A percentile compares a stretch with the other conserved stretches of the same genome.
phyloP scores from a whole-genome alignment of 2,329 filamentous ascomycete species.

The Teratosphaeria viscida region DNA sequence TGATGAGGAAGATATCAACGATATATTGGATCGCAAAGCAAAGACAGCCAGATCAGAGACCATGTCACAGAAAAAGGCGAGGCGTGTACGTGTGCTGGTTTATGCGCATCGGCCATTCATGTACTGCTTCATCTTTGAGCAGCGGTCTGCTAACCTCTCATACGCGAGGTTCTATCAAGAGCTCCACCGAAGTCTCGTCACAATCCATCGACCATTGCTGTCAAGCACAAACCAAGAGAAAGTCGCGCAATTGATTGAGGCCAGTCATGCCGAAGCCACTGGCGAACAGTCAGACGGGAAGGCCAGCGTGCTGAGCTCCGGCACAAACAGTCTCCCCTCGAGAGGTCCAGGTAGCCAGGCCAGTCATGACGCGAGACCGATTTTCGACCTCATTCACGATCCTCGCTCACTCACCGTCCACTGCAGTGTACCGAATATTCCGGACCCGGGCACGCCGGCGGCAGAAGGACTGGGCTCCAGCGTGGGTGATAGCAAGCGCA shows the following conservation, averaged over 20 bases:
- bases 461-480: constrained; percentile 27
- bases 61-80: constrained; percentile 1
- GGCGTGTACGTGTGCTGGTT: constrained; percentile 54
- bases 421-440: constrained; percentile 54
- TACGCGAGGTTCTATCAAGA: constrained; percentile 37
- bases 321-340: constrained; percentile 12
- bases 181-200: constrained; percentile 42
- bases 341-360: constrained; percentile 1
- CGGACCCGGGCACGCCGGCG: constrained; percentile 38
- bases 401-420: constrained; percentile 48
- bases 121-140: constrained; percentile 62
- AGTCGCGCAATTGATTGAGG: constrained; percentile 33
- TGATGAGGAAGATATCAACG: constrained; percentile 5
- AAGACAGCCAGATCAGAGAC: not conserved
- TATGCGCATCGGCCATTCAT: constrained; percentile 67
- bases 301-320: constrained; percentile 23
- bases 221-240: constrained; percentile 31
- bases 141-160: constrained; percentile 45
- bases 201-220: constrained; percentile 36
- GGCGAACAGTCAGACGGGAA: constrained; percentile 14
- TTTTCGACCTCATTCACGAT: constrained; percentile 53
- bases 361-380: constrained; percentile 21
- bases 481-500: constrained; percentile 6
- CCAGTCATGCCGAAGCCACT: constrained; percentile 12
- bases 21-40: constrained; percentile 1